These are phyloP conservation scores for Zangia roseola DNA, from an alignment of 768 basidiomycete genomes.

Conservation along the genomic window DNA sequence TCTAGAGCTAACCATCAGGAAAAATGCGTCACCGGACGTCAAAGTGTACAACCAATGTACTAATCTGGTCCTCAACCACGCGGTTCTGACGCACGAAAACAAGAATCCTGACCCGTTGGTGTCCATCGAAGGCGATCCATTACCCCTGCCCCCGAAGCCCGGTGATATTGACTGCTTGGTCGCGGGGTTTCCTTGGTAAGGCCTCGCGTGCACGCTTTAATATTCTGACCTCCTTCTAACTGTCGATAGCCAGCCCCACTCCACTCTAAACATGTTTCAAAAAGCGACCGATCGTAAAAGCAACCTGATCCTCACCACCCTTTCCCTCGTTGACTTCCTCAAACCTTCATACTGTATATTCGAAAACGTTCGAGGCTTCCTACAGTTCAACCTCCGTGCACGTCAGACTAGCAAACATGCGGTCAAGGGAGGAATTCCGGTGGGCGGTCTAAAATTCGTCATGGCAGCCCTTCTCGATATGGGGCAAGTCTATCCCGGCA, in stretches of 20 bases:
- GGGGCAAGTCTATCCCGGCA: conserved; percentile 43
- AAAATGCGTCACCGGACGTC: conserved; percentile 51
- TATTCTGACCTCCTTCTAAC: conserved; percentile 9
- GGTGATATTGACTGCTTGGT: conserved; percentile 60
- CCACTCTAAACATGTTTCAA: conserved; percentile 67
- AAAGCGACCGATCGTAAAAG: conserved; percentile 66
- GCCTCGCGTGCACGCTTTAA: neutral
- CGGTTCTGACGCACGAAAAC: conserved; percentile 49
- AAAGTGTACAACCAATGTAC: conserved; percentile 70
- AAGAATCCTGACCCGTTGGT: conserved; percentile 39
- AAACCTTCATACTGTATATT: conserved; percentile 45
- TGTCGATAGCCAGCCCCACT: conserved; percentile 69
- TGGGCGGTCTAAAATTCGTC: conserved; percentile 73
- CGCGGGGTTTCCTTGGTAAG: conserved; percentile 76
- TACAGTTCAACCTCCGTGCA: conserved; percentile 39
- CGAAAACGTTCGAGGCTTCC: conserved; percentile 49
- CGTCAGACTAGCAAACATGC: conserved; percentile 38
- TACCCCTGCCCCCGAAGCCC: conserved; percentile 49
- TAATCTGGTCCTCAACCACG: conserved; percentile 59
- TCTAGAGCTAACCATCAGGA: conserved; percentile 25
- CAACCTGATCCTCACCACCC: conserved; percentile 61
- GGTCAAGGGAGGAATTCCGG: conserved; percentile 63
- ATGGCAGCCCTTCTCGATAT: conserved; percentile 60
- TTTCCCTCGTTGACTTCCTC: conserved; percentile 44
- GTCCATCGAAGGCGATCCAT: conserved; percentile 36